Evolutionary conservation across 768 basidiomycete species (phyloP).

Genomic region (Calocybe indica): DNA sequence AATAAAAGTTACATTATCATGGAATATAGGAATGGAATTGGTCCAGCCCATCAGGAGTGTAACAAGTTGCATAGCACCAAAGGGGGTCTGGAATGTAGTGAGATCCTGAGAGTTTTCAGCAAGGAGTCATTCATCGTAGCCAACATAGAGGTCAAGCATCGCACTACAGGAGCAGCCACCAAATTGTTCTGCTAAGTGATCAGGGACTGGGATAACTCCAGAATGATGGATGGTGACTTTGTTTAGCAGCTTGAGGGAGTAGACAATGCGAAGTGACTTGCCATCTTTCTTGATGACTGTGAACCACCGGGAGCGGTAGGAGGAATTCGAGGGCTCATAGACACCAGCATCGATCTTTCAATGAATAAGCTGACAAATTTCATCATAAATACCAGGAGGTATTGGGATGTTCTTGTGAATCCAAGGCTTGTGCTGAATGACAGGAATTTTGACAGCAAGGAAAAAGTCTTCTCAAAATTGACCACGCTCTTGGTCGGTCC

Average conservation of each 20-base stretch:
- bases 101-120: conserved; percentile 24
- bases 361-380: neutral
- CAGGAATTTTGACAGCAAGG: neutral
- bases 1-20: conserved; percentile 17
- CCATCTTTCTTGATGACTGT: conserved; percentile 33
- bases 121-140: conserved; percentile 27
- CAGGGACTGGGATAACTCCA: conserved; percentile 23
- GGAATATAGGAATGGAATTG: conserved; percentile 16
- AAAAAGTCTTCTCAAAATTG: neutral
- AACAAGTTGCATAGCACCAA: conserved; percentile 19
- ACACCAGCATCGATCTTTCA: conserved; percentile 21
- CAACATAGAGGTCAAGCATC: conserved; percentile 28
- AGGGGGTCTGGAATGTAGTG: conserved; percentile 35
- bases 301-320: conserved; percentile 29
- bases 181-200: conserved; percentile 27
- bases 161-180: conserved; percentile 23
- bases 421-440: neutral
- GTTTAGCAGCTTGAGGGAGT: conserved; percentile 32
- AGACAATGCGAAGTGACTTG: conserved; percentile 25
- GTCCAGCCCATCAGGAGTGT: conserved; percentile 35
- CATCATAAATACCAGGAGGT: conserved; percentile 1
- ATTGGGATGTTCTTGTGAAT: neutral
- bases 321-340: conserved; percentile 27
- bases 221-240: conserved; percentile 28
- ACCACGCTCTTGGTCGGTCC: neutral